Evolutionary conservation across 345 rosid species (phyloP).

Genomic region (Toxicodendron radicans): DNA sequence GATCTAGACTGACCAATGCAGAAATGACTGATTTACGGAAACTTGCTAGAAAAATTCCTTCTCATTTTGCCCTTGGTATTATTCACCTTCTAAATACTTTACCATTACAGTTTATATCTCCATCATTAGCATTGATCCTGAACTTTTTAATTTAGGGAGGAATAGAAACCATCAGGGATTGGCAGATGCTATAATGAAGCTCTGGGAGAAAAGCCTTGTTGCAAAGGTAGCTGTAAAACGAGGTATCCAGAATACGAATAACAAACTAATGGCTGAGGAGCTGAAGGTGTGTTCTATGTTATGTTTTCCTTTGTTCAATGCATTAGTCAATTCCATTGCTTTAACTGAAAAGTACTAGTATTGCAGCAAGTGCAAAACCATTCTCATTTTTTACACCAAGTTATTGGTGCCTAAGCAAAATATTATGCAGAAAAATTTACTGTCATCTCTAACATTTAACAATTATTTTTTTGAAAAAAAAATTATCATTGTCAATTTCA

Average conservation of each 20-base stretch:
- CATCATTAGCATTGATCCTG: slow-evolving; percentile 17
- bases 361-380: background rate
- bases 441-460: background rate
- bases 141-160: slow-evolving; percentile 60
- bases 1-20: slow-evolving; percentile 84
- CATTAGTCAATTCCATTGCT: background rate
- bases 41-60: slow-evolving; percentile 84
- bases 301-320: background rate
- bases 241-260: slow-evolving; percentile 97
- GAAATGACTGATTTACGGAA: slow-evolving; percentile 95
- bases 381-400: background rate
- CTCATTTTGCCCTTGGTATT: slow-evolving; percentile 97
- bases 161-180: slow-evolving; percentile 97
- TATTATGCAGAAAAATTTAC: background rate
- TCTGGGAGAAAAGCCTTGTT: slow-evolving; percentile 92
- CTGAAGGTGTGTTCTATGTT: slow-evolving; percentile 60
- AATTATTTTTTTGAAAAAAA: too few relatives aligned
- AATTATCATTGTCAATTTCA: background rate
- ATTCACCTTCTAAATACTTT: slow-evolving; percentile 14
- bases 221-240: slow-evolving; percentile 92
- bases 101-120: slow-evolving; percentile 20
- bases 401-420: background rate
- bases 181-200: slow-evolving; percentile 78
- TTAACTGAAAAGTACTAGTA: slow-evolving; percentile 3
- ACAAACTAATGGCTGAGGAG: slow-evolving; percentile 96